A percentile compares a stretch with the other conserved stretches of the same genome.
These are phyloP conservation scores for Passalora sequoiae DNA, from an alignment of 2,329 filamentous ascomycete species.

Conservation along the genomic window DNA sequence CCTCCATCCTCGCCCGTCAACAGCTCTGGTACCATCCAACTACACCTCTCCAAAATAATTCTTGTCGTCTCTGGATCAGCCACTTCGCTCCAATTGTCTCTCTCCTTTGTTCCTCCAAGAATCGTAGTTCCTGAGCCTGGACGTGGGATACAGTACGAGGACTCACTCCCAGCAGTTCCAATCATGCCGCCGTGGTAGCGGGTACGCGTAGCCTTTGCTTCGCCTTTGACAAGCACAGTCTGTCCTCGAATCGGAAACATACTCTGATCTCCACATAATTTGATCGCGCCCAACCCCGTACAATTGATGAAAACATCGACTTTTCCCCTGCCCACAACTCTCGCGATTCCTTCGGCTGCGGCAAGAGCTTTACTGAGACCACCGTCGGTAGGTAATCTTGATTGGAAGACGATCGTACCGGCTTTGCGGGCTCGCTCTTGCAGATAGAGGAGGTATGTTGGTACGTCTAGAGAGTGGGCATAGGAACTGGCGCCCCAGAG, in stretches of 20 bases:
- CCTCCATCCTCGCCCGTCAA: slow-evolving; percentile 31
- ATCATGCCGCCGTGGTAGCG: slow-evolving; percentile 21
- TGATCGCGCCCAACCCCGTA: slow-evolving; percentile 39
- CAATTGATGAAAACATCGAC: slow-evolving; percentile 39
- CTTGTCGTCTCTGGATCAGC: slow-evolving; percentile 33
- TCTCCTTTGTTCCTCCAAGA: slow-evolving; percentile 44
- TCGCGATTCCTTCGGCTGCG: slow-evolving; percentile 23
- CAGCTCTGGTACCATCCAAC: slow-evolving; percentile 35
- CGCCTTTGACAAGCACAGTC: slow-evolving; percentile 43
- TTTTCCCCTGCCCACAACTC: slow-evolving; percentile 6
- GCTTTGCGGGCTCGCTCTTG: slow-evolving; percentile 25
- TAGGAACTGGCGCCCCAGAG: slow-evolving; percentile 30
- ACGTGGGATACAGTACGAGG: slow-evolving; percentile 42
- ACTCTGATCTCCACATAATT: slow-evolving; percentile 33
- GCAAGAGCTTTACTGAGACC: slow-evolving; percentile 31
- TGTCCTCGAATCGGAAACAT: slow-evolving; percentile 44
- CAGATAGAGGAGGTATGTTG: slow-evolving; percentile 37
- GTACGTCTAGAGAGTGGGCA: slow-evolving; percentile 37
- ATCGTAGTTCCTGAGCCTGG: slow-evolving; percentile 39
- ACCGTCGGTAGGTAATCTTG: slow-evolving; percentile 26
- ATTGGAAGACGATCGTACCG: slow-evolving; percentile 30
- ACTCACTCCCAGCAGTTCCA: slow-evolving; percentile 24
- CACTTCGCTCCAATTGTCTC: slow-evolving; percentile 32
- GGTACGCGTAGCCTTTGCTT: slow-evolving; percentile 33
- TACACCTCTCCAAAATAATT: slow-evolving; percentile 36